Evolutionary conservation across 306 rosid species (phyloP).

Genomic region (Ormosia emarginata): DNA sequence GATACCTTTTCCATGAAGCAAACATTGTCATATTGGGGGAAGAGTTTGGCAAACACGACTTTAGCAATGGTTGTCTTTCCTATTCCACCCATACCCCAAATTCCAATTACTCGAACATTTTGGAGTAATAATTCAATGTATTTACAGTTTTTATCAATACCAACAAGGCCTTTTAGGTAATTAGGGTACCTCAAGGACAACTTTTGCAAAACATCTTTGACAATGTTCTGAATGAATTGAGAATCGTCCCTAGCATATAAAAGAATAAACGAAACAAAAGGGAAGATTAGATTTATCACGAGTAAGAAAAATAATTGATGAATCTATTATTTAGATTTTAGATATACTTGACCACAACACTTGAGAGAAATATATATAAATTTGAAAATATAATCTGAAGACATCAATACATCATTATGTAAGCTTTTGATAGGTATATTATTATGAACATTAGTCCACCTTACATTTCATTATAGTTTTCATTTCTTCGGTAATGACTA

Average conservation of each 20-base stretch:
- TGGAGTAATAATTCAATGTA: background rate
- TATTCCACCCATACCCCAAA: constrained; percentile 37
- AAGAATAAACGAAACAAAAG: background rate
- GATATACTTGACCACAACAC: no score
- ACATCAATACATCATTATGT: no score
- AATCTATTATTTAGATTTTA: no score
- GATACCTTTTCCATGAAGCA: constrained; percentile 18
- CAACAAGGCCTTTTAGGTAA: background rate
- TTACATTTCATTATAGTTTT: no score
- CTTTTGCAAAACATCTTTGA: constrained; percentile 3
- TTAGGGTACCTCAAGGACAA: background rate
- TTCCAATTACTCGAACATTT: background rate
- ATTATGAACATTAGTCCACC: no score
- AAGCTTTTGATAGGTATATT: no score
- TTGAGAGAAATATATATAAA: no score
- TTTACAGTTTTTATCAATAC: background rate
- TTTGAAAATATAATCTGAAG: no score
- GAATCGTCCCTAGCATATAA: background rate
- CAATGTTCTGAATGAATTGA: background rate
- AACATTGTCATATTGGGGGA: background rate
- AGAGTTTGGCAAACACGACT: background rate
- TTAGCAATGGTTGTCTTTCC: constrained; percentile 29
- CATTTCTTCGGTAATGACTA: no score
- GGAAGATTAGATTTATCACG: no score
- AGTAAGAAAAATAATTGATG: no score